Percentiles rank a stretch among this genome's conserved stretches.
Evolutionary conservation across 257 asterid species (phyloP).

Genomic region (Nicotiana attenuata): DNA sequence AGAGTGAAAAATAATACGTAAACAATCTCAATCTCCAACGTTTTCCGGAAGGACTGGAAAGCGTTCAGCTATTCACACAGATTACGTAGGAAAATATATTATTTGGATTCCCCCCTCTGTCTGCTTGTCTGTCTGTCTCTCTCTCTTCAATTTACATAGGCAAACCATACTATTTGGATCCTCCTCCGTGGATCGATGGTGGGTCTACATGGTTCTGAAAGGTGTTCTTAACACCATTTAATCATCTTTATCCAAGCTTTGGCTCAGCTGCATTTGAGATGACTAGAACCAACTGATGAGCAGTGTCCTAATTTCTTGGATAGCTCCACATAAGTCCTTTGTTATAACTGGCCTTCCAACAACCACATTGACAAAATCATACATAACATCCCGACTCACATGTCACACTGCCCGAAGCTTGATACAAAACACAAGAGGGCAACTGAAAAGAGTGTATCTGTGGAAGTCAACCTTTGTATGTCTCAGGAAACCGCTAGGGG

Average conservation of each 20-base stretch:
- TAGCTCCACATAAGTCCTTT: neutral
- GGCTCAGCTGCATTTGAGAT: neutral
- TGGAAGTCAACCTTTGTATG: neutral
- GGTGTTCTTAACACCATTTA: neutral
- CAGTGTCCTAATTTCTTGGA: neutral
- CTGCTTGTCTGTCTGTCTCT: neutral
- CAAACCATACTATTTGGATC: neutral
- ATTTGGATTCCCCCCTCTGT: neutral
- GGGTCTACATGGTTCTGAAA: conserved; percentile 6
- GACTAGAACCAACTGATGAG: neutral
- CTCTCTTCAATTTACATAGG: neutral
- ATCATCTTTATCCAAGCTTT: neutral
- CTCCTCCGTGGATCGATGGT: neutral
- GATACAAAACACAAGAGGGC: neutral
- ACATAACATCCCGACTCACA: neutral
- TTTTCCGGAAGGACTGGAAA: neutral
- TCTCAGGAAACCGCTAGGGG: neutral
- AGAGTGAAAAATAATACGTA: neutral
- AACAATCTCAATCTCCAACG: neutral
- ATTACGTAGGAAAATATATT: neutral
- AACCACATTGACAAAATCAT: neutral
- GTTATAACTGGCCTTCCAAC: neutral
- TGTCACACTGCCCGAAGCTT: neutral
- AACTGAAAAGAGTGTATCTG: conserved; percentile 1
- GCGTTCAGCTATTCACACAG: conserved; percentile 2